Evolutionary conservation across 345 rosid genomes (phyloP), one percentile per base, ranked within the genome.

Genomic region (Brassica rapa): DNA sequence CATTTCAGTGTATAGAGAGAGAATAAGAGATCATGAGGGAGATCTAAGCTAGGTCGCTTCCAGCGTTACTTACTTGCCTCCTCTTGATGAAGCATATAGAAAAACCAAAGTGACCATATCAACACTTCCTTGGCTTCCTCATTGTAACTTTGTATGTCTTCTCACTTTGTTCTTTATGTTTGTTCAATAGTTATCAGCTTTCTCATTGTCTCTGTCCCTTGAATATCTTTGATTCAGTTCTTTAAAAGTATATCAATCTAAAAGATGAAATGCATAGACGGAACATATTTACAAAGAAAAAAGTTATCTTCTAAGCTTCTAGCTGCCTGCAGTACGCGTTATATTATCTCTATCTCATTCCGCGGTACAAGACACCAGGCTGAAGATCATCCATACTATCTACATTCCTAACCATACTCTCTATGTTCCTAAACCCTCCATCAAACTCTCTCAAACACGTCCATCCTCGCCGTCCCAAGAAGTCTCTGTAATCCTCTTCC

Each of bases 311-410:
- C 21, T 19, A 19, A 16, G 43, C 37, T 57, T 76, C 37, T 35
- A 70, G 70, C 59, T 70, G 7, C 11, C 49, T 12, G n/a, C 60
- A 0, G 55, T 29, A 29, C 1, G 6, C 9, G 2, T 62, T 6
- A 29, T 59, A 35, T 35, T 9, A 5, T 1, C 55, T 90, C 85
- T 19, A 91, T 73, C 75, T 88, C 70, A 86, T 85, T 23, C 98
- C 98, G 1, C 94, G 88, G 68, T 95, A 95, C 29, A 91, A 70
- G n/a, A 78, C 89, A 80, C 91, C 92, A 0, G 91, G 87, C 51
- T 89, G 92, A 76, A 95, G 89, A 75, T 95, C 98, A 46, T 95
- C 99, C 92, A 95, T 89, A 62, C 80, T 89, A 27, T 92, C 91
- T 10, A 90, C 66, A 72, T 84, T 89, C 81, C 90, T 81, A 75